Percentiles rank a stretch among this genome's conserved stretches.
phyloP scores from a whole-genome alignment of 2,329 filamentous ascomycete genomes.

The Penicillium aurantiogriseum region DNA sequence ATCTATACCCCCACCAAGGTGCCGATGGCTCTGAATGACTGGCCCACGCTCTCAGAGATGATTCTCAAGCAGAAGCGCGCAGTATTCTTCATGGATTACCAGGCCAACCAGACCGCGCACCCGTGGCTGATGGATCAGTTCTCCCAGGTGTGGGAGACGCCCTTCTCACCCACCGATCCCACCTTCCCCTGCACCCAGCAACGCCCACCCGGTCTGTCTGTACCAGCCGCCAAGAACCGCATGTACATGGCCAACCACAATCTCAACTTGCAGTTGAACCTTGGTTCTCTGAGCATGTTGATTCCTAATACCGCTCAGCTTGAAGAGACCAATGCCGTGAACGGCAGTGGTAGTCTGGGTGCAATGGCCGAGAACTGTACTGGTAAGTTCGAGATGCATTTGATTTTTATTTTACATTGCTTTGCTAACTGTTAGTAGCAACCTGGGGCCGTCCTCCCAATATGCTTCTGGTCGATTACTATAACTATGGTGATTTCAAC shows the following conservation, averaged over 20 bases:
- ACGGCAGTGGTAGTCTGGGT: constrained; percentile 66
- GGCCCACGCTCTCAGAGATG: constrained; percentile 79
- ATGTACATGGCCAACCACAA: constrained; percentile 91
- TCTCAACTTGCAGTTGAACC: constrained; percentile 71
- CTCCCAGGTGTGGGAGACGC: constrained; percentile 84
- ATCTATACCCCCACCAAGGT: constrained; percentile 70
- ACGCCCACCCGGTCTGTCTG: constrained; percentile 66
- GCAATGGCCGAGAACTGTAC: constrained; percentile 62
- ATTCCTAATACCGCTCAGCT: constrained; percentile 70
- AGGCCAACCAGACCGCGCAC: constrained; percentile 72
- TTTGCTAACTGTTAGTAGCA: constrained; percentile 31
- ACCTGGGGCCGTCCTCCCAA: constrained; percentile 69
- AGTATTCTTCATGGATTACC: constrained; percentile 81
- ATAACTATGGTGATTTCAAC: constrained; percentile 66
- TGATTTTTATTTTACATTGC: background rate
- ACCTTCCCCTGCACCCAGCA: constrained; percentile 76
- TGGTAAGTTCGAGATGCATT: constrained; percentile 31
- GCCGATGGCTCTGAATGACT: constrained; percentile 71
- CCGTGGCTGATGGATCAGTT: constrained; percentile 90
- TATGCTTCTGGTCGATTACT: constrained; percentile 81
- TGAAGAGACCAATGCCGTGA: constrained; percentile 68
- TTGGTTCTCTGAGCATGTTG: constrained; percentile 63
- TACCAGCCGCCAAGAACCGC: constrained; percentile 55
- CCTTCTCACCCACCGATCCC: constrained; percentile 70
- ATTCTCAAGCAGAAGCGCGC: constrained; percentile 69